Percentiles rank a stretch among this genome's conserved stretches.
Conservation (phyloP, 257 asterid genomes). For the Nicotiana tabacum region DNA sequence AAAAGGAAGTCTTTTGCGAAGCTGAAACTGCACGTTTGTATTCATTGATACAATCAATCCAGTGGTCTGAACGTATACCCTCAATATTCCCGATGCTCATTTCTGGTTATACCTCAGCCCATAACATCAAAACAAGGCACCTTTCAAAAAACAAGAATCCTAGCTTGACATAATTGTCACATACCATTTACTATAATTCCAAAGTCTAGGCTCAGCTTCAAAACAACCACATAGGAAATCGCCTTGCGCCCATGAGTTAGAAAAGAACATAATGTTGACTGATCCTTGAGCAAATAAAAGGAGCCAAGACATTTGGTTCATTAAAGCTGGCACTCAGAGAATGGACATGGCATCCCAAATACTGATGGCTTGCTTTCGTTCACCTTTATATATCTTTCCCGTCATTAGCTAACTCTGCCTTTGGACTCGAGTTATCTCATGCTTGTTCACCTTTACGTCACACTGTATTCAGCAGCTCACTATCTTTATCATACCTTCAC, state of each 20-base stretch:
- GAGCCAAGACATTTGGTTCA: not conserved
- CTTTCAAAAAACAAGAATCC: not conserved
- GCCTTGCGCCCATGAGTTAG: not conserved
- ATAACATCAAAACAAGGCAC: not conserved
- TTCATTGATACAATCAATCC: not conserved
- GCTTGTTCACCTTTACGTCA: not conserved
- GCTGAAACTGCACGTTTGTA: not conserved
- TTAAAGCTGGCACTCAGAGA: not conserved
- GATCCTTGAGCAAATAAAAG: slow-evolving; percentile 6
- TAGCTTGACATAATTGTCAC: not conserved
- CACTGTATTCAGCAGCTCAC: not conserved
- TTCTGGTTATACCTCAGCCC: not conserved
- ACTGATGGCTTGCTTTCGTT: not conserved
- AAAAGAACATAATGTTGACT: not conserved
- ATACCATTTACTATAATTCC: not conserved
- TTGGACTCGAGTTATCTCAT: not conserved
- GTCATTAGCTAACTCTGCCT: not conserved
- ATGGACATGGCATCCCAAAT: not conserved
- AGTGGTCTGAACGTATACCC: not conserved
- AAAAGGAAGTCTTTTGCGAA: not conserved
- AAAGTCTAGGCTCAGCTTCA: not conserved
- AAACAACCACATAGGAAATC: not conserved
- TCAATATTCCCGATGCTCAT: not conserved
- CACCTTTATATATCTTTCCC: not conserved
- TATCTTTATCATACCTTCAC: not conserved